Base-by-base conservation (phyloP, 371 early-diverging fungal species). In the Agmasoma carcini region DNA sequence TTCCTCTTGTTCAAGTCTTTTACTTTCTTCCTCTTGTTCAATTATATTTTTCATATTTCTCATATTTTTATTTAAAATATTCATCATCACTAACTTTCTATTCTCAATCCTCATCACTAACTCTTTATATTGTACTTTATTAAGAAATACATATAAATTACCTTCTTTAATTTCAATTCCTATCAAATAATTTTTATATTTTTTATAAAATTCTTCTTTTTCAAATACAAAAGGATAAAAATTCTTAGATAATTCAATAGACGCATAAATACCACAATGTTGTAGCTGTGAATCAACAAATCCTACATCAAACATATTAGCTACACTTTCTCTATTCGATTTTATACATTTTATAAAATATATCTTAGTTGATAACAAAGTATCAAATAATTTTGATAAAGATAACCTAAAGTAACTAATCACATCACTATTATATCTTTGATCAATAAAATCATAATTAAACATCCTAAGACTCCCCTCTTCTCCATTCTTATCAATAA, bases 401-500 rank as follows among this genome's bases (percentile, higher is more conserved):
- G 79, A 80, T 1, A 71, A 47, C 70, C 85, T 86, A 75, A 88
- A 87, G 68, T 81, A 81, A 62, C 82, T 83, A 64, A 86, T 81
- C 22, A 85, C 44, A 81, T 38, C 84, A n/a, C n/a, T n/a, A n/a
- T 41, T 25, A 26, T 53, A 31, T 72, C 75, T 26, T 17, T 66
- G 30, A 30, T 17, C 45, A 56, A 23, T 31, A 17, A 27, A 15
- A 27, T 1, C 11, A 64, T 45, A 25, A 20, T 5, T 11, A 5
- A 47, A 6, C 4, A 22, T 20, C 48, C 25, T 7, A 6, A 57
- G 9, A 36, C 15, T 14, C 12, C 25, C 38, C 72, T 68, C 80
- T 66, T 98, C 96, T 74, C 86, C 91, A 78, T 98, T 98, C 71
- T 90, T 88, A 66, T 90, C 92, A 0, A 91, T 85, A 83, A 98